Base-by-base conservation (phyloP, 164 flowering plant species). In the Vitis rupestris region DNA sequence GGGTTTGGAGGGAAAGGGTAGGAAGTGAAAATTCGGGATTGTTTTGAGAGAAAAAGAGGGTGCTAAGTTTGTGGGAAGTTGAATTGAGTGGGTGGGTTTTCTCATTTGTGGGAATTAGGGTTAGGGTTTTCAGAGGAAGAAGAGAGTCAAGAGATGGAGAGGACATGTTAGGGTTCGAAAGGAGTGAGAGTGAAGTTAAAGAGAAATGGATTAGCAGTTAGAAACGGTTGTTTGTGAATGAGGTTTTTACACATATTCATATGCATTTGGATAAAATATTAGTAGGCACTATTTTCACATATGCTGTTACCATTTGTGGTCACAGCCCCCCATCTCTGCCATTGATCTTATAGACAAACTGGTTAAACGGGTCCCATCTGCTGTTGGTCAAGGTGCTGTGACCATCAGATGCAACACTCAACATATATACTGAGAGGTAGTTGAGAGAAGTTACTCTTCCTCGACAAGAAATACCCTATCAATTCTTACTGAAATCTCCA, bases 171-270 rank as follows among this genome's bases (percentile, higher is more conserved):
- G 62, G 49, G 63, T 12, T 59, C 62, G 1, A 12, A 30, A 17
- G 30, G 19, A 11, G 31, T 15, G n/a, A 2, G 54, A 12, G 31
- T 7, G 37, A 57, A 48, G 72, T 47, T 53, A n/a, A 5, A 16
- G 60, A 57, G 49, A 44, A 19, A 71, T 17, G 63, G 67, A 61
- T 62, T 55, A 72, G 73, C 30, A 37, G 78, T 73, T 63, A 50
- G 65, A 60, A 71, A 75, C 74, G 60, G 82, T 78, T 77, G 74
- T 74, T 68, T 81, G 87, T 84, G 85, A 84, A 66, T 30, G 77
- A 79, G 79, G 61, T 54, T 69, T 71, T 69, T 67, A 77, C 85
- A 83, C 84, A 49, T 76, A 62, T 75, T 23, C 47, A 50, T 27
- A 30, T 64, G 30, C n/a, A 56, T 14, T 52, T 65, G 61, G 61